Conservation (phyloP, 495 filamentous ascomycete genomes). For the Pyrenopolyporus hunteri region DNA sequence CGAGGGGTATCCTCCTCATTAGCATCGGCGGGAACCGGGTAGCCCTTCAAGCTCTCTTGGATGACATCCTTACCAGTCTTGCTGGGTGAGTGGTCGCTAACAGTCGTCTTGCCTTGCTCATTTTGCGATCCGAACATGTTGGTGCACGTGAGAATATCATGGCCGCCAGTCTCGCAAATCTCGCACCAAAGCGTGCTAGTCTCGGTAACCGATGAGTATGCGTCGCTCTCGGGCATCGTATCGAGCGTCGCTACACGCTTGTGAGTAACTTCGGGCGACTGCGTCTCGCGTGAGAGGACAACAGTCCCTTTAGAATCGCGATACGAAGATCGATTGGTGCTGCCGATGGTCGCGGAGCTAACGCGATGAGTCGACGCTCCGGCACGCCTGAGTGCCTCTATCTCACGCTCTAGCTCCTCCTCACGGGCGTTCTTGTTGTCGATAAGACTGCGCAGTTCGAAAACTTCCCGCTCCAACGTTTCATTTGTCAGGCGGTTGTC, state of each 20-base stretch:
- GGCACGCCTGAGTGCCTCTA: slow-evolving; percentile 67
- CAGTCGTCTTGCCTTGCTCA: slow-evolving; percentile 41
- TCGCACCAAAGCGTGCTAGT: slow-evolving; percentile 86
- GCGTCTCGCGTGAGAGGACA: slow-evolving; percentile 53
- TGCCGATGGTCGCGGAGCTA: slow-evolving; percentile 60
- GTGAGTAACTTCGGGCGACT: slow-evolving; percentile 48
- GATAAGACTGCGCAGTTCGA: slow-evolving; percentile 71
- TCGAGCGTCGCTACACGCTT: slow-evolving; percentile 56
- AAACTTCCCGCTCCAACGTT: slow-evolving; percentile 77
- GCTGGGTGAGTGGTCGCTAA: slow-evolving; percentile 20
- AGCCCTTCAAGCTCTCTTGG: slow-evolving; percentile 52
- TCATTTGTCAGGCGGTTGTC: slow-evolving; percentile 61
- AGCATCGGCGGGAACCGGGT: slow-evolving; percentile 44
- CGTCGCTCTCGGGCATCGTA: slow-evolving; percentile 75
- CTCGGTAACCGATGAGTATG: slow-evolving; percentile 74
- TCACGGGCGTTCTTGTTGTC: slow-evolving; percentile 77
- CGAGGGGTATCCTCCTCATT: slow-evolving; percentile 53
- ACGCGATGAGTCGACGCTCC: slow-evolving; percentile 47
- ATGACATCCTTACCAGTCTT: slow-evolving; percentile 53
- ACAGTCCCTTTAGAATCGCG: slow-evolving; percentile 66
- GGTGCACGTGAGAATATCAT: slow-evolving; percentile 92
- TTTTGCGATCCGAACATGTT: slow-evolving; percentile 74
- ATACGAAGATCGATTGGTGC: slow-evolving; percentile 58
- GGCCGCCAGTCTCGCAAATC: slow-evolving; percentile 91
- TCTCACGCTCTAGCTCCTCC: slow-evolving; percentile 88